Evolutionary conservation across 164 flowering plant species (phyloP), one percentile per base, ranked within the genome.

Genomic region (Stephania yunnanensis): DNA sequence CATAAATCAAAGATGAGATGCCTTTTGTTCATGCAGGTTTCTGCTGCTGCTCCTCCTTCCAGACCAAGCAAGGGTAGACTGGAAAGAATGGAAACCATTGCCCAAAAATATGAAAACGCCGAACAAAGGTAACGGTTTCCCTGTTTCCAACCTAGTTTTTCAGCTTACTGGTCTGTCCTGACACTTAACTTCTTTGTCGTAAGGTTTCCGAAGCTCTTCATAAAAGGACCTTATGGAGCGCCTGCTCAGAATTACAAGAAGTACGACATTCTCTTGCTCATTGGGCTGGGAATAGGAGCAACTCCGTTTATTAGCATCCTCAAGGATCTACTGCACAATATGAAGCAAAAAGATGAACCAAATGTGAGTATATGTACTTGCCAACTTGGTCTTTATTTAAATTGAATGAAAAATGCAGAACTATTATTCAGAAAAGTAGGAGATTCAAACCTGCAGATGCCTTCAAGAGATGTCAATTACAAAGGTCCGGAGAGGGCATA

Each of bases 271-370:
- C 90, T 95, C 53, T 80, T 95, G 75, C 93, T 95, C 50, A 85
- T 95, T 66, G 99, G 99, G 72, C 85, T 95, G 36, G 99, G 99
- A 45, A 95, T 95, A 13, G 99, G 99, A 74, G 99, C 99, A 68
- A 93, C 98, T 45, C 99, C 99, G 55, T 87, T 95, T 64, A 88
- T 95, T 78, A 95, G 99, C 89, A 92, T 95, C 61, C 74, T 93
- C 12, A 93, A 93, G 75, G 98, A 95, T 80, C 84, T 95, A 17
- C 78, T 95, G 46, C 83, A 90, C 78, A 73, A 87, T 77, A 82
- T 89, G 71, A 89, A 85, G 75, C 69, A 74, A 61, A 70, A 73
- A n/a, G 73, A 71, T 0, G 48, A 71, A 7, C 46, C n/a, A 10
- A 5, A 20, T 36, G 89, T 88, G 75, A 87, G 88, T 82, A 45